Evolutionary conservation across 2,329 filamentous ascomycete genomes (phyloP).

Genomic region (Pleochaeta shiraiana): DNA sequence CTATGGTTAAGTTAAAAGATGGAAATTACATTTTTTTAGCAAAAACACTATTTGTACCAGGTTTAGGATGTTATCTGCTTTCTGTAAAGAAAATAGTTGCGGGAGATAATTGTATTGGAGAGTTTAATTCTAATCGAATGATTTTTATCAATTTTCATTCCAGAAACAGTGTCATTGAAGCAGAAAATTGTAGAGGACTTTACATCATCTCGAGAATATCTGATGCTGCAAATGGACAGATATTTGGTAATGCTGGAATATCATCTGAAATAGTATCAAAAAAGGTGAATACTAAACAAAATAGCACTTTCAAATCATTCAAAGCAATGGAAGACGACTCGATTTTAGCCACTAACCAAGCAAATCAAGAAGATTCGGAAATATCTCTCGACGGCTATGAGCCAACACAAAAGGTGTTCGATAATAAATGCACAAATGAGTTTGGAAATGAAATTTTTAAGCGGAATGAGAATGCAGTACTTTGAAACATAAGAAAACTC

Average conservation of each 20-base stretch:
- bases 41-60: not conserved
- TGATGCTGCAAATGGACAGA: not conserved
- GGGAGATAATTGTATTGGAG: not conserved
- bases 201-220: conserved; percentile 4
- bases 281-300: not conserved
- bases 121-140: not conserved
- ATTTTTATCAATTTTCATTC: conserved; percentile 2
- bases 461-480: not conserved
- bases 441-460: not conserved
- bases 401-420: not conserved
- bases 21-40: conserved; percentile 2
- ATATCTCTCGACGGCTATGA: not conserved
- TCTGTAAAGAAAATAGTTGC: conserved; percentile 4
- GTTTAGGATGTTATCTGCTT: conserved; percentile 1
- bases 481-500: not conserved
- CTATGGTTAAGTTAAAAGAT: conserved; percentile 1
- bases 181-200: not conserved
- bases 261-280: not conserved
- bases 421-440: not conserved
- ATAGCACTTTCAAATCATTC: not conserved
- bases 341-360: not conserved
- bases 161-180: not conserved
- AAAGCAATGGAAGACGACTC: not conserved
- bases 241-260: not conserved
- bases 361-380: not conserved